Conservation (phyloP, 2,329 filamentous ascomycete genomes). For the Scolecobasidium constrictum region DNA sequence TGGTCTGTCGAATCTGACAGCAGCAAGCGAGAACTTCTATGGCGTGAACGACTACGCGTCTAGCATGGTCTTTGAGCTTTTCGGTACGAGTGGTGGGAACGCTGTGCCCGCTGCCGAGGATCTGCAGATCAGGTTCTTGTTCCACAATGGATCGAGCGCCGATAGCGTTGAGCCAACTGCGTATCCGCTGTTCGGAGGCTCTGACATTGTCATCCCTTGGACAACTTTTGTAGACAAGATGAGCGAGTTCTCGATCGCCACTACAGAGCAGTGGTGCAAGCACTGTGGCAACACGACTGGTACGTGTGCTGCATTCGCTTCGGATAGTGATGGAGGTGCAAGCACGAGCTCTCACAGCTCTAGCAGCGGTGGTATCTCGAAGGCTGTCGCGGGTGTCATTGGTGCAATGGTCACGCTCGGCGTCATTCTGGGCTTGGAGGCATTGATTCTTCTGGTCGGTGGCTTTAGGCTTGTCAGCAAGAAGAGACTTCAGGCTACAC, state of each 20-base stretch:
- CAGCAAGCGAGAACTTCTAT: conserved; percentile 51
- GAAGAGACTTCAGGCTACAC: conserved; percentile 2
- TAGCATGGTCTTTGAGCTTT: conserved; percentile 67
- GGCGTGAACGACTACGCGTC: conserved; percentile 78
- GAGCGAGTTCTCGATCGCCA: conserved; percentile 54
- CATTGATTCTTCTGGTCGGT: conserved; percentile 20
- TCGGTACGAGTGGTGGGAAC: conserved; percentile 38
- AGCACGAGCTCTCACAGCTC: conserved; percentile 16
- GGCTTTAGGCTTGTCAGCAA: conserved; percentile 12
- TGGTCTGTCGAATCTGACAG: conserved; percentile 41
- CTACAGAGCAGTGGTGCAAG: conserved; percentile 58
- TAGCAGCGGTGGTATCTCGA: conserved; percentile 44
- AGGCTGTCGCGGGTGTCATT: conserved; percentile 70
- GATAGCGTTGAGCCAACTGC: conserved; percentile 33
- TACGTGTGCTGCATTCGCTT: conserved; percentile 55
- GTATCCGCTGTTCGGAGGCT: conserved; percentile 52
- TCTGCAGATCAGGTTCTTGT: conserved; percentile 49
- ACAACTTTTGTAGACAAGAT: conserved; percentile 54
- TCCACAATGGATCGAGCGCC: conserved; percentile 49
- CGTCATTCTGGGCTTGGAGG: conserved; percentile 48
- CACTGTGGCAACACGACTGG: conserved; percentile 64
- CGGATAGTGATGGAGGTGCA: conserved; percentile 18
- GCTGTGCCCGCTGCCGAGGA: conserved; percentile 29
- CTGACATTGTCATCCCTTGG: conserved; percentile 51
- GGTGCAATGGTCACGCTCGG: conserved; percentile 58